phyloP scores from a whole-genome alignment of 2,329 filamentous ascomycete species.

The Teratosphaeria zuluensis region DNA sequence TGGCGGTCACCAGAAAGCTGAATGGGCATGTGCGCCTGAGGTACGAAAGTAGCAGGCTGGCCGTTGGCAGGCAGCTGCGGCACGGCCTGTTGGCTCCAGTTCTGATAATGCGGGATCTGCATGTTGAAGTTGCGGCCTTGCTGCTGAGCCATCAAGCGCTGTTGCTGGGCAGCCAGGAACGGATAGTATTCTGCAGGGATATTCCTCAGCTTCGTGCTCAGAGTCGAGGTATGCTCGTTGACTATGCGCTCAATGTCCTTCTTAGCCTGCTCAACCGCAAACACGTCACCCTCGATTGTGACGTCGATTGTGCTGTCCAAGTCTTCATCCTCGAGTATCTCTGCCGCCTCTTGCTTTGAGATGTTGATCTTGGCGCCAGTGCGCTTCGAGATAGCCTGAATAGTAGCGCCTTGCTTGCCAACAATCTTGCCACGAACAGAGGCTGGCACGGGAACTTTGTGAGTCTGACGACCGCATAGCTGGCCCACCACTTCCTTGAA shows the following conservation, averaged over 20 bases:
- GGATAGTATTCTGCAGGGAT: constrained; percentile 91
- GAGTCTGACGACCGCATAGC: constrained; percentile 68
- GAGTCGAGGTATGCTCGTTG: constrained; percentile 71
- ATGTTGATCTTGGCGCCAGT: constrained; percentile 87
- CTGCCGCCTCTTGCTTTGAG: constrained; percentile 63
- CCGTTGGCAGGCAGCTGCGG: constrained; percentile 53
- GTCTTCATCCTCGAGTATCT: constrained; percentile 55
- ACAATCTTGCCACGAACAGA: constrained; percentile 85
- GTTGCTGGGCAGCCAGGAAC: constrained; percentile 79
- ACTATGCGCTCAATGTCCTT: constrained; percentile 81
- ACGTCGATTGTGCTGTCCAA: constrained; percentile 74
- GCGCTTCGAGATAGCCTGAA: constrained; percentile 80
- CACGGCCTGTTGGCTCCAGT: constrained; percentile 58
- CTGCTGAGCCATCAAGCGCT: constrained; percentile 52
- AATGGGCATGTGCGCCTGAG: constrained; percentile 69
- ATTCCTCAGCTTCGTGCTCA: constrained; percentile 70
- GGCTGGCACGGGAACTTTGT: constrained; percentile 70
- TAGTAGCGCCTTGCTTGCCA: constrained; percentile 79
- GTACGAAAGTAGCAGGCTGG: constrained; percentile 58
- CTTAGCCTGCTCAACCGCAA: constrained; percentile 74
- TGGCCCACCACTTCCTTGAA: constrained; percentile 82
- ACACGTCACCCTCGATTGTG: constrained; percentile 78
- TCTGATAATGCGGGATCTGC: constrained; percentile 72
- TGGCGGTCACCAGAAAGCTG: constrained; percentile 75
- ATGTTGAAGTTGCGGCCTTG: constrained; percentile 67